These are phyloP conservation scores for Wickerhamomyces ciferrii DNA, from an alignment of 805 yeast genomes.

Conservation along the genomic window DNA sequence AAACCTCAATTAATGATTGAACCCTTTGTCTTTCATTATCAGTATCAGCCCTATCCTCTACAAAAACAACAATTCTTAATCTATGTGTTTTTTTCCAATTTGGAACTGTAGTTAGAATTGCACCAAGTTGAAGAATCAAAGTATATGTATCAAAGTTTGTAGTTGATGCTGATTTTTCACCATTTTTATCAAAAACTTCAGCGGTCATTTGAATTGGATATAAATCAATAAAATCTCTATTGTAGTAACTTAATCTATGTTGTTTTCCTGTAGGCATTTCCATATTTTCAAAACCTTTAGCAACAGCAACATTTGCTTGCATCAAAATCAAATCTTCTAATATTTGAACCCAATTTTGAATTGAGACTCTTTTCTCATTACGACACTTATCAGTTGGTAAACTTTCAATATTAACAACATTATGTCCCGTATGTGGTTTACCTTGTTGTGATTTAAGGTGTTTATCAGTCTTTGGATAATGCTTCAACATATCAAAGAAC, in stretches of 20 bases:
- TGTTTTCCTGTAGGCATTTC: conserved; percentile 51
- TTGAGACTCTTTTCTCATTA: conserved; percentile 60
- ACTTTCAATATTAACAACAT: conserved; percentile 29
- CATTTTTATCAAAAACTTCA: conserved; percentile 58
- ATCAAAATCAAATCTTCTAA: conserved; percentile 85
- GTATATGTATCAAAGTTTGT: conserved; percentile 97
- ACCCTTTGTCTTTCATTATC: conserved; percentile 66
- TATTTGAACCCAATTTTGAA: conserved; percentile 86
- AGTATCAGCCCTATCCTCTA: conserved; percentile 68
- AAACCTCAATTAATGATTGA: conserved; percentile 55
- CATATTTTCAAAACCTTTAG: conserved; percentile 74
- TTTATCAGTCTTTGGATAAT: conserved; percentile 13
- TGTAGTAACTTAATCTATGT: conserved; percentile 21
- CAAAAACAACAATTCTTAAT: conserved; percentile 83
- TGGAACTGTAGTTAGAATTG: conserved; percentile 88
- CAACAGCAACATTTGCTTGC: conserved; percentile 91
- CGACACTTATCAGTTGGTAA: conserved; percentile 80
- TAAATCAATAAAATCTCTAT: conserved; percentile 66
- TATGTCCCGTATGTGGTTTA: conserved; percentile 7
- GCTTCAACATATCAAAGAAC: conserved; percentile 60
- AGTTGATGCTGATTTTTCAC: conserved; percentile 62
- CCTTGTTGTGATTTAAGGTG: conserved; percentile 1
- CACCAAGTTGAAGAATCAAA: conserved; percentile 87
- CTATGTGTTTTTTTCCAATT: conserved; percentile 80
- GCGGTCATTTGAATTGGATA: conserved; percentile 98